Evolutionary conservation across 164 flowering plant genomes (phyloP), one percentile per base, ranked within the genome.

Genomic region (Paratinospora sagittata): DNA sequence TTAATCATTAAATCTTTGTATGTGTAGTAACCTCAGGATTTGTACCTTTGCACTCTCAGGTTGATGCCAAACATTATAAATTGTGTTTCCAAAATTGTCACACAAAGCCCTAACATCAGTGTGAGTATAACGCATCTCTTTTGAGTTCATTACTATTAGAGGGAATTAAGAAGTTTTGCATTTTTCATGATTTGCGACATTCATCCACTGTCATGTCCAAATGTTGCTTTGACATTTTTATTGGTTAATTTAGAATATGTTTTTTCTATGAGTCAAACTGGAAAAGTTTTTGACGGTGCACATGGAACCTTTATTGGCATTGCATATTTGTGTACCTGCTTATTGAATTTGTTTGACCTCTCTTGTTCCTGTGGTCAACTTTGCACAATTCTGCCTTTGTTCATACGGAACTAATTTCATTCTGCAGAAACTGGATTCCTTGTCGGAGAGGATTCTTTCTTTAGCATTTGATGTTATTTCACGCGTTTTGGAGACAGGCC

Each of bases 401-500:
- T 14, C 39, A 36, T 74, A 30, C 55, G 45, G 23, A 70, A 27
- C 6, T 39, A 33, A 63, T 66, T 6, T 27, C 52, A 39, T 72
- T 63, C 4, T 79, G 85, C 88, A 91, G 97, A 83, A 82, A 75
- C 84, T 89, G 75, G 85, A 84, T 80, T 83, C 83, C 72, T 73
- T 78, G 3, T 74, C 87, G 49, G 93, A 89, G 82, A 82, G 93
- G 81, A 73, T 89, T 76, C 33, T 90, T 47, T 88, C 95, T 16
- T 70, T 88, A 75, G 84, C 90, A 30, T 87, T 88, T 79, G 91
- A 91, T 81, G 88, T 90, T 71, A 79, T 89, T 70, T 84, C 94
- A 21, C 89, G 80, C 75, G 78, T 86, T 70, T 81, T 91, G 66
- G 92, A 88, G 84, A 87, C 90, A 37, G 97, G 97, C 30, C 91